Percentiles rank a stretch among this genome's conserved stretches.
These are phyloP conservation scores for Microbotryomycetes sp. DNA, from an alignment of 1,284 basidiomycete genomes.

Conservation along the genomic window DNA sequence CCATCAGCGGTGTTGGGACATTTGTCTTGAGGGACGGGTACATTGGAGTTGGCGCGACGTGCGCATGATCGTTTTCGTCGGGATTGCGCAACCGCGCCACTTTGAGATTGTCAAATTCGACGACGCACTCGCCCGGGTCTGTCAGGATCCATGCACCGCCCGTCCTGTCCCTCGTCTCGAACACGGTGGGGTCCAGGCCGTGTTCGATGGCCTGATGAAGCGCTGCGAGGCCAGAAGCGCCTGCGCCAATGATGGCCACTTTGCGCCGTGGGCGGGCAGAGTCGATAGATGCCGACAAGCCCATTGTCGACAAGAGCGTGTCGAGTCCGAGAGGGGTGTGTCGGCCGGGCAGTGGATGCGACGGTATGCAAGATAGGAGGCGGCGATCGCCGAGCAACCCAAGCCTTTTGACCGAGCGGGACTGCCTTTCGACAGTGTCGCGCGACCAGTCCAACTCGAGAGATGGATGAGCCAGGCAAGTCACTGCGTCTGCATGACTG, in stretches of 20 bases:
- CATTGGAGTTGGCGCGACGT: slow-evolving; percentile 34
- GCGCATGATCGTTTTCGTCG: background rate
- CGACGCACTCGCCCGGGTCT: slow-evolving; percentile 10
- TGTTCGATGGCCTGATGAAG: slow-evolving; percentile 39
- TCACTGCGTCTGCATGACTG: no score
- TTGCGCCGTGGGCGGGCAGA: no score
- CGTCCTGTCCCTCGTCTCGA: slow-evolving; percentile 31
- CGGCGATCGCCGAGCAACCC: no score
- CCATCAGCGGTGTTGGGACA: slow-evolving; percentile 43
- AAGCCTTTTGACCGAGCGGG: no score
- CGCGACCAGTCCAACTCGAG: no score
- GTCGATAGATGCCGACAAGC: no score
- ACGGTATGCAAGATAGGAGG: no score
- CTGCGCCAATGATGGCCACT: slow-evolving; percentile 45
- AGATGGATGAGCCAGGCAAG: no score
- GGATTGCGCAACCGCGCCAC: background rate
- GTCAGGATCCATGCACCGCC: slow-evolving; percentile 41
- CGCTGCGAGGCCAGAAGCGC: slow-evolving; percentile 43
- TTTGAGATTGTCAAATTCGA: slow-evolving; percentile 18
- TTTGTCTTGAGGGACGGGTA: slow-evolving; percentile 43
- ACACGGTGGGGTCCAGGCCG: slow-evolving; percentile 23
- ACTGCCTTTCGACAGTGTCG: no score
- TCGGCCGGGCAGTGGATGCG: no score
- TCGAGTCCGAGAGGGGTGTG: no score
- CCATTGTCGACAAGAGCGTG: no score